phyloP scores from a whole-genome alignment of 345 rosid genomes.

The Limnanthes douglasii region DNA sequence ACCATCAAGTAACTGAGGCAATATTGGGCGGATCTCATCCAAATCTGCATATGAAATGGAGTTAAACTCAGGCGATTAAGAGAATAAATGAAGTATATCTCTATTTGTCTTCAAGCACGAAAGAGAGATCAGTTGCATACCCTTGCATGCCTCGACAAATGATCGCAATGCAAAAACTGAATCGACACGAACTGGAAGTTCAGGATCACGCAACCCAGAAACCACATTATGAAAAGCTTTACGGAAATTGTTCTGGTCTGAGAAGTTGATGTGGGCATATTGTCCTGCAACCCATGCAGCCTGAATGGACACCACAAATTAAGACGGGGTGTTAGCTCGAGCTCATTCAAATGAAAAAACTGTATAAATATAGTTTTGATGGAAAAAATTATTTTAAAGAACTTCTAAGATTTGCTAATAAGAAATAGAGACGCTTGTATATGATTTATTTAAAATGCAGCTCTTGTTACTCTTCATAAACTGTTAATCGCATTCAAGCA shows the following conservation, averaged over 20 bases:
- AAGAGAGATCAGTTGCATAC: conserved; percentile 15
- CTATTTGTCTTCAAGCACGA: neutral
- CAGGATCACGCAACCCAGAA: conserved; percentile 75
- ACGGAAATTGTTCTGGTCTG: conserved; percentile 69
- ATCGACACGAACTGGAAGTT: conserved; percentile 94
- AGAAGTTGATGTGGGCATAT: conserved; percentile 63
- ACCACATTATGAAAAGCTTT: conserved; percentile 79
- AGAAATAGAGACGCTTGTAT: too few species aligned
- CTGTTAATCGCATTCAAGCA: too few species aligned
- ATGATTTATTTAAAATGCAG: too few species aligned
- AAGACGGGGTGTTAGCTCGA: too few species aligned
- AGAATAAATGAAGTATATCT: conserved; percentile 1
- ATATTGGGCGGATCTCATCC: conserved; percentile 83
- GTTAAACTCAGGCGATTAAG: neutral
- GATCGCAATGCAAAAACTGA: conserved; percentile 88
- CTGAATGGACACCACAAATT: conserved; percentile 19
- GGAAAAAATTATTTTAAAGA: neutral
- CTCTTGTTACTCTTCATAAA: too few species aligned
- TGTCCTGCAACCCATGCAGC: conserved; percentile 98
- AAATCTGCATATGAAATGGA: conserved; percentile 35
- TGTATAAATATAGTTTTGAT: neutral
- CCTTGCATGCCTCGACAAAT: conserved; percentile 87
- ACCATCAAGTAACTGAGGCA: conserved; percentile 92
- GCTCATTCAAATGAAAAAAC: too few species aligned
- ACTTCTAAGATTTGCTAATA: too few species aligned